Evolutionary conservation across 768 basidiomycete species (phyloP), one percentile per base, ranked within the genome.

Genomic region (Gymnopilus dilepis): DNA sequence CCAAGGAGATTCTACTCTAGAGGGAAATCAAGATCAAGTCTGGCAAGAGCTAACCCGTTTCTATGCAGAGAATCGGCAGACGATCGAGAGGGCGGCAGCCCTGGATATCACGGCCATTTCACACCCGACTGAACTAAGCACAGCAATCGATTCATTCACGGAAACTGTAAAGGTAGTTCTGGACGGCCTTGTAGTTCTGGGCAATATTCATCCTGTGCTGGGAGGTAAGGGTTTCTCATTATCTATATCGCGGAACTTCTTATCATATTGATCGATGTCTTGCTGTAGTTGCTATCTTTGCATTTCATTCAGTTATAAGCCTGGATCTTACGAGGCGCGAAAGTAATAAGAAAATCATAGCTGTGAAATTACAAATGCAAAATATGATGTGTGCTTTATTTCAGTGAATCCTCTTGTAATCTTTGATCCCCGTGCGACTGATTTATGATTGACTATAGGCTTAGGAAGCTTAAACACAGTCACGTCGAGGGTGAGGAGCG

Each of bases 341-440:
- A 19, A 83, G 81, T 48, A 77, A 82, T 59, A 76, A 73, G 61
- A 81, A 78, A 59, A 74, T 83, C 15, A 53, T 77, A 13, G 66
- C 71, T 0, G 68, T 84, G 12, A 75, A 76, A 56, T 50, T 77
- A 5, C 73, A 78, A 64, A 83, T 83, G 79, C 74, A 72, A 41
- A 74, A 80, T 34, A 80, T 78, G 78, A 78, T 84, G 78, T 64
- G 66, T 7, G 69, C 72, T 2, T 72, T 83, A 17, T 70, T 82
- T 22, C 76, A 79, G 81, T 82, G 58, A 6, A 79, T 67, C 17
- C n/a, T 28, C 9, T n/a, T 51, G 24, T 13, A 31, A 6, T 42
- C 33, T 2, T 15, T 6, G 9, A 22, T 19, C 15, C 2, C 7
- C 15, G 24, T 43, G n/a, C 33, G 12, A 26, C 8, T n/a, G 6